phyloP scores from a whole-genome alignment of 2,329 filamentous ascomycete species.

The Lecanicillium sp. region DNA sequence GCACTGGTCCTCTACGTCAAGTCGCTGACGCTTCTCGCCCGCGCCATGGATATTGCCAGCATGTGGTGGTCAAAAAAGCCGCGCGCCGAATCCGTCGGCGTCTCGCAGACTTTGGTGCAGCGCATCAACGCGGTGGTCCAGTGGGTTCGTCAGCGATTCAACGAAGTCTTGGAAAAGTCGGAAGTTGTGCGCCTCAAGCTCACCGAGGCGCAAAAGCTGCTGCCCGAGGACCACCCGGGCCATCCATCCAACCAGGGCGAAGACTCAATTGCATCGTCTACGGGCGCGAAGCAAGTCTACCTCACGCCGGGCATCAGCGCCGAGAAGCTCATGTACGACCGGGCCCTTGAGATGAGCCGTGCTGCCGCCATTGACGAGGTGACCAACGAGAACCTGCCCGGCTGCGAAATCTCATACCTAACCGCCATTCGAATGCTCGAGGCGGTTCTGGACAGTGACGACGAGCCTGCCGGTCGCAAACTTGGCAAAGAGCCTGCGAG shows the following conservation, averaged over 20 bases:
- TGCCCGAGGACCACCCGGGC: constrained; percentile 78
- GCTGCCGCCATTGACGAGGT: constrained; percentile 94
- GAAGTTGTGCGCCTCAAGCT: constrained; percentile 89
- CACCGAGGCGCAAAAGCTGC: constrained; percentile 73
- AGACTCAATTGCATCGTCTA: constrained; percentile 49
- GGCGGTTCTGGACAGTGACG: constrained; percentile 83
- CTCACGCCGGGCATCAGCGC: constrained; percentile 86
- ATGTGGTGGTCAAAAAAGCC: constrained; percentile 83
- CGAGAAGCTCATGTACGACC: constrained; percentile 97
- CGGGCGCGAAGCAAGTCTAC: constrained; percentile 67
- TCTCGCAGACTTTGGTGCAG: constrained; percentile 48
- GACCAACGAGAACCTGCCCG: constrained; percentile 77
- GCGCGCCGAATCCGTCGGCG: constrained; percentile 50
- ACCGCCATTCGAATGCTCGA: constrained; percentile 94
- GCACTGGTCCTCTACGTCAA: constrained; percentile 95
- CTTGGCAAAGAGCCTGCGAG: constrained; percentile 36
- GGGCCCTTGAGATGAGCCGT: constrained; percentile 93
- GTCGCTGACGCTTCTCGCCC: constrained; percentile 79
- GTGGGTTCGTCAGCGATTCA: constrained; percentile 91
- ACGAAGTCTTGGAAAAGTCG: constrained; percentile 93
- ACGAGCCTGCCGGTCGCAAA: constrained; percentile 37
- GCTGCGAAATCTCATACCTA: constrained; percentile 87
- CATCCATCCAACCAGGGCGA: constrained; percentile 73
- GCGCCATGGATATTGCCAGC: constrained; percentile 92
- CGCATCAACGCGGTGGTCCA: constrained; percentile 92